phyloP scores from a whole-genome alignment of 1,284 basidiomycete species.

The Mycosarcoma mackinlayi region DNA sequence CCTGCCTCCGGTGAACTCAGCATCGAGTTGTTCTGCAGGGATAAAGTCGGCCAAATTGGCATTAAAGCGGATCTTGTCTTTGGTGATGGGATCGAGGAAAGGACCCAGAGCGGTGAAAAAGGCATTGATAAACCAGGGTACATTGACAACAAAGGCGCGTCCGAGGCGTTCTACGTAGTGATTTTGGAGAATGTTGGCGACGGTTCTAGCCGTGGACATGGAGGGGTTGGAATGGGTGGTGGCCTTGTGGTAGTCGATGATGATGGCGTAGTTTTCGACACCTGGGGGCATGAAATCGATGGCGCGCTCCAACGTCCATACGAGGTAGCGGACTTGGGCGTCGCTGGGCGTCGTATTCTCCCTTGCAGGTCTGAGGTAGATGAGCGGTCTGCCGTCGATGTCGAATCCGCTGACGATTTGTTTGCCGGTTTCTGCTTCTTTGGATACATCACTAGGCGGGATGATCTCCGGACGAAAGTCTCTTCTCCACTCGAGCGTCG shows the following conservation, averaged over 20 bases:
- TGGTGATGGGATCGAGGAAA: constrained; percentile 88
- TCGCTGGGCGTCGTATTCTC: constrained; percentile 63
- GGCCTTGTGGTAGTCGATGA: constrained; percentile 60
- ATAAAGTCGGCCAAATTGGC: constrained; percentile 76
- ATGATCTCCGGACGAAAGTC: constrained; percentile 64
- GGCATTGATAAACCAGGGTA: constrained; percentile 72
- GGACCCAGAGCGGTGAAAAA: constrained; percentile 84
- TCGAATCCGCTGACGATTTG: constrained; percentile 65
- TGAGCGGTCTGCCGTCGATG: constrained; percentile 55
- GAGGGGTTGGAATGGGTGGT: constrained; percentile 54
- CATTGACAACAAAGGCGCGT: constrained; percentile 83
- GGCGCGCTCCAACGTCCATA: constrained; percentile 63
- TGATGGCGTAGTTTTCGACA: constrained; percentile 57
- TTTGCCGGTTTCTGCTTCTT: constrained; percentile 64
- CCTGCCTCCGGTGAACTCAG: constrained; percentile 80
- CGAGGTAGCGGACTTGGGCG: constrained; percentile 62
- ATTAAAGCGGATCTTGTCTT: constrained; percentile 88
- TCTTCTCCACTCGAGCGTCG: constrained; percentile 64
- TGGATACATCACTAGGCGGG: constrained; percentile 53
- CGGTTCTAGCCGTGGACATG: constrained; percentile 46
- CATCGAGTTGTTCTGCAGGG: constrained; percentile 80
- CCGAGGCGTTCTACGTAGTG: constrained; percentile 92
- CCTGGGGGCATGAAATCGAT: constrained; percentile 61
- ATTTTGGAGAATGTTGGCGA: constrained; percentile 80
- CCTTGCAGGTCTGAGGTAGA: constrained; percentile 63